phyloP scores from a whole-genome alignment of 306 rosid genomes.

The Prunus kanzakura region DNA sequence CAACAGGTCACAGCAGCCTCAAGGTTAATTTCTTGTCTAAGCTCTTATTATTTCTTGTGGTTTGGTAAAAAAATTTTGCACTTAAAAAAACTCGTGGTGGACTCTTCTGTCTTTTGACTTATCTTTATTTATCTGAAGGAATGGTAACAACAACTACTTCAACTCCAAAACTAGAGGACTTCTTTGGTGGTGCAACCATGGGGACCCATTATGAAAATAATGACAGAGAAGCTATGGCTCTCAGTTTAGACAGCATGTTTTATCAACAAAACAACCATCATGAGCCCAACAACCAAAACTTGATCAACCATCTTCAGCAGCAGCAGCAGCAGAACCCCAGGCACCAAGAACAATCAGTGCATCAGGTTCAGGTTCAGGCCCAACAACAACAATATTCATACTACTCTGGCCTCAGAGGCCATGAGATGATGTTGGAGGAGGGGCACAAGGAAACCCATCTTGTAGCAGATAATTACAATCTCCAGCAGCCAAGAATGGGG shows the following conservation, averaged over 20 bases:
- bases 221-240: conserved; percentile 57
- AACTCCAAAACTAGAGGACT: conserved; percentile 83
- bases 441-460: conserved; percentile 35
- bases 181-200: conserved; percentile 67
- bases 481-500: conserved; percentile 36
- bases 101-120: conserved; percentile 14
- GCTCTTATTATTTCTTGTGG: not conserved
- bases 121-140: conserved; percentile 30
- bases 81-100: not conserved
- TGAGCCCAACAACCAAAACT: conserved; percentile 35
- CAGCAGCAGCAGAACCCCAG: conserved; percentile 14
- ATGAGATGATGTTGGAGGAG: conserved; percentile 40
- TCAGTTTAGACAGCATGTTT: conserved; percentile 66
- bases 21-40: conserved; percentile 39
- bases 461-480: conserved; percentile 30
- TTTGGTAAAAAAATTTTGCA: not conserved
- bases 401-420: conserved; percentile 34
- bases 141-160: conserved; percentile 50
- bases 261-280: conserved; percentile 37
- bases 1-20: conserved; percentile 55
- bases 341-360: too few relatives aligned
- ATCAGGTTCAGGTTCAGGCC: not conserved
- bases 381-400: conserved; percentile 36
- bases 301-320: conserved; percentile 31
- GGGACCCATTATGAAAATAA: conserved; percentile 69